Conservation (phyloP, 768 basidiomycete species). For the Lactarius hatsudake region DNA sequence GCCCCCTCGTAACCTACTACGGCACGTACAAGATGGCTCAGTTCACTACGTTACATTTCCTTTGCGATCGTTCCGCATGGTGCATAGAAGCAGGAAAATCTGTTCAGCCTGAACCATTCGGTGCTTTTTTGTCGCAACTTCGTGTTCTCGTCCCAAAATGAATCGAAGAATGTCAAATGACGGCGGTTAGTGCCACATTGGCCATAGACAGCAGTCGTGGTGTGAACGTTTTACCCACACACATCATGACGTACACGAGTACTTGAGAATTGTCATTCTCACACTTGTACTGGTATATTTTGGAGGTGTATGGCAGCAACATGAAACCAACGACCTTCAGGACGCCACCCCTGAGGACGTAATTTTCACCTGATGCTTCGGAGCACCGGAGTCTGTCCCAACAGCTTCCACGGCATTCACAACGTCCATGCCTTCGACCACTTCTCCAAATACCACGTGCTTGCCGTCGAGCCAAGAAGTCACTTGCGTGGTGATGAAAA, state of each 20-base stretch:
- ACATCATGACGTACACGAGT: neutral
- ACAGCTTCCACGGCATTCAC: constrained; percentile 37
- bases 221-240: neutral
- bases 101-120: neutral
- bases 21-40: too few relatives aligned
- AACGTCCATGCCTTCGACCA: constrained; percentile 41
- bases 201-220: neutral
- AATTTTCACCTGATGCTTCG: constrained; percentile 17
- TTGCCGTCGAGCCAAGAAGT: constrained; percentile 43
- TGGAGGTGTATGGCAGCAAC: too few relatives aligned
- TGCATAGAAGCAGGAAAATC: neutral
- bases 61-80: neutral
- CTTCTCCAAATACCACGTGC: constrained; percentile 46
- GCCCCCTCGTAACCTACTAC: too few relatives aligned
- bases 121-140: neutral
- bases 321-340: neutral
- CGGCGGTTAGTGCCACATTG: neutral
- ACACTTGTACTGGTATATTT: neutral
- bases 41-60: neutral
- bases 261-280: neutral
- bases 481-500: constrained; percentile 40
- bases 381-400: constrained; percentile 25
- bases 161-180: neutral
- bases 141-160: too few relatives aligned
- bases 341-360: constrained; percentile 23